Base-by-base conservation (phyloP, 2,329 filamentous ascomycete genomes). In the Talaromyces amestolkiae region DNA sequence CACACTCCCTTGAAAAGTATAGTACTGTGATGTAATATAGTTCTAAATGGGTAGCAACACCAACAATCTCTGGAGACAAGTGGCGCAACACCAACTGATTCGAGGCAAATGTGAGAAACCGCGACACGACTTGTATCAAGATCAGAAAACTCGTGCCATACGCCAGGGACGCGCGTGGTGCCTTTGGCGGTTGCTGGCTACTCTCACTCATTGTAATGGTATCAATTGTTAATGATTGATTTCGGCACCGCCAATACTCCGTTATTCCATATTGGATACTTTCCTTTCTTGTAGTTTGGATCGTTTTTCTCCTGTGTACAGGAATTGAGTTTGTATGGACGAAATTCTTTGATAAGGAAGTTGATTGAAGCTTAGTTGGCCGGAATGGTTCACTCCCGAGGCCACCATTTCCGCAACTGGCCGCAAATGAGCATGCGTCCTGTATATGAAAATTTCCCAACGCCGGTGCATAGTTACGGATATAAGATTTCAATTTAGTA, bases 21-120 rank as follows among this genome's bases (percentile, higher is more conserved):
- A 99, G 84, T n/a, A 96, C 89, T 0, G 93, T 92, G 53, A 96
- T 90, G 66, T 94, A 93, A 77, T 93, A 97, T 0, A 98, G 87
- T 72, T 99, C 95, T 3, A 99, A 85, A 76, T 97, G 95, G 0
- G 93, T 90, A 1, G 93, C 90, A 5, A 96, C 84, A 6, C 94
- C 95, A 1, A 99, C 85, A 0, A 96, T 84, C 66, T 90, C 86
- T 0, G 95, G 93, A 1, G 93, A 96, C 53, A 98, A 82, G 75
- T 91, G 94, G 41, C 94, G 91, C 8, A 99, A 85, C 35, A 99
- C 86, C 43, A 96, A 77, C 77, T 99, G 94, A 79, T 98, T 99
- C 74, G 95, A 91, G 70, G 90, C 79, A 79, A 99, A 99, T 27
- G 94, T 98, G 69, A 96, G 82, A 63, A 89, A 88, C 67, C 94